Conservation (phyloP, 2,329 filamentous ascomycete species). For the Fusarium sororula region DNA sequence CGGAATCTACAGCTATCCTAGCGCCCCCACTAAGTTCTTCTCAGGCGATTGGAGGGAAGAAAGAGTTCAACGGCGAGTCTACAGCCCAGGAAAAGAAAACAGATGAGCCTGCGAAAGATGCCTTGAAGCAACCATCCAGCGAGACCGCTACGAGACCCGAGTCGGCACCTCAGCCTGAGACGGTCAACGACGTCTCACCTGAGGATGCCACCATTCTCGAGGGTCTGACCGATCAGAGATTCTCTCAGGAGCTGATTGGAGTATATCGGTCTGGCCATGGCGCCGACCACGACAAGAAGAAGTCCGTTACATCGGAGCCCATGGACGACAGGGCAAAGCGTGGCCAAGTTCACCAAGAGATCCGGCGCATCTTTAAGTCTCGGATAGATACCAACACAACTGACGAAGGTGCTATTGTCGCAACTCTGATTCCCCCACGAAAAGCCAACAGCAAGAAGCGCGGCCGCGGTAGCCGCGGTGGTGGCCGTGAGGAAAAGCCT, state of each 20-base stretch:
- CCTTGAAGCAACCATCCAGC: slow-evolving; percentile 25
- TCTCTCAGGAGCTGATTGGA: slow-evolving; percentile 52
- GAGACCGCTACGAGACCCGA: slow-evolving; percentile 29
- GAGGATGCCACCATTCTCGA: slow-evolving; percentile 50
- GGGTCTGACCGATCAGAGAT: slow-evolving; percentile 51
- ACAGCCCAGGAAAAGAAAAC: slow-evolving; percentile 18
- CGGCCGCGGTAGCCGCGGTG: slow-evolving; percentile 38
- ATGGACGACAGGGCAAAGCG: slow-evolving; percentile 57
- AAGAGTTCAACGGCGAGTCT: slow-evolving; percentile 18
- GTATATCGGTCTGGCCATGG: slow-evolving; percentile 52
- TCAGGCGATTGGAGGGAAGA: slow-evolving; percentile 25
- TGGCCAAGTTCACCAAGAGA: slow-evolving; percentile 63
- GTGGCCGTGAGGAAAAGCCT: slow-evolving; percentile 45
- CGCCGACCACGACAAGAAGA: slow-evolving; percentile 41
- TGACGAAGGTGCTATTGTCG: slow-evolving; percentile 67
- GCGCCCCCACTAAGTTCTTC: slow-evolving; percentile 14
- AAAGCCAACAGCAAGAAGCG: slow-evolving; percentile 45
- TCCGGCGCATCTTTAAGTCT: slow-evolving; percentile 83
- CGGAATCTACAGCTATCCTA: background rate
- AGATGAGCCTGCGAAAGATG: slow-evolving; percentile 19
- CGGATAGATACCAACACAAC: slow-evolving; percentile 79
- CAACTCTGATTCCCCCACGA: slow-evolving; percentile 66
- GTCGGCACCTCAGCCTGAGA: slow-evolving; percentile 30
- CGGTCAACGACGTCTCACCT: slow-evolving; percentile 42
- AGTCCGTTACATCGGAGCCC: slow-evolving; percentile 51